Percentiles rank a stretch among this genome's conserved stretches.
These are phyloP conservation scores for Aspergillus leporis DNA, from an alignment of 495 filamentous ascomycete species.

Conservation along the genomic window DNA sequence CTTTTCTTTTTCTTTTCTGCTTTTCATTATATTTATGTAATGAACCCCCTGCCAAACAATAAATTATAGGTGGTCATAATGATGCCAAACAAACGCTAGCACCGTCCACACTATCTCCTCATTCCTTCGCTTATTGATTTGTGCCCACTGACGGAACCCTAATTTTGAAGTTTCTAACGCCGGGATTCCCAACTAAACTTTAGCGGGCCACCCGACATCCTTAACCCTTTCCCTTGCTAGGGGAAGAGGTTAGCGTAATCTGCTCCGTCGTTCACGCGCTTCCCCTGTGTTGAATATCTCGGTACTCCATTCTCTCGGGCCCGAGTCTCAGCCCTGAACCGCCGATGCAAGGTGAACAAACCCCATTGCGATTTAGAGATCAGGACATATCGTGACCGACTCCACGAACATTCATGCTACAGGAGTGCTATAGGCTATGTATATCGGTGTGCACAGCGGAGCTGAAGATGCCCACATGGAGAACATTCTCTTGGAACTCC, in stretches of 20 bases:
- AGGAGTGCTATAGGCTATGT: too few species aligned
- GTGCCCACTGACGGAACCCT: background rate
- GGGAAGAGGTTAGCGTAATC: background rate
- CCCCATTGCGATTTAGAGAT: background rate
- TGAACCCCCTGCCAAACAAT: constrained; percentile 7
- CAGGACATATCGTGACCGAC: background rate
- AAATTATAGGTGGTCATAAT: background rate
- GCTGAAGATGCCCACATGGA: background rate
- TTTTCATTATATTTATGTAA: constrained; percentile 2
- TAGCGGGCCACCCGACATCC: background rate
- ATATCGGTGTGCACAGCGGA: too few species aligned
- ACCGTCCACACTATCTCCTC: constrained; percentile 1
- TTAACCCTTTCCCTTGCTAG: constrained; percentile 4
- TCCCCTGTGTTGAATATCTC: background rate
- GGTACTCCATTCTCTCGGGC: constrained; percentile 1
- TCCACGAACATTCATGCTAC: background rate
- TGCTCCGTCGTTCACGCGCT: background rate
- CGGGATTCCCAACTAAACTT: background rate
- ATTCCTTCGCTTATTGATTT: background rate
- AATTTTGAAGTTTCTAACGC: constrained; percentile 4
- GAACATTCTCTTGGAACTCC: background rate
- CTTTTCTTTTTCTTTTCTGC: constrained; percentile 13
- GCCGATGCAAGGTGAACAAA: background rate
- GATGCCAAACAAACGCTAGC: background rate
- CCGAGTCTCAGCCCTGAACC: constrained; percentile 9